Base-by-base conservation (phyloP, 225 moss, liverwort and hornwort species). In the Antitrichia curtipendula region DNA sequence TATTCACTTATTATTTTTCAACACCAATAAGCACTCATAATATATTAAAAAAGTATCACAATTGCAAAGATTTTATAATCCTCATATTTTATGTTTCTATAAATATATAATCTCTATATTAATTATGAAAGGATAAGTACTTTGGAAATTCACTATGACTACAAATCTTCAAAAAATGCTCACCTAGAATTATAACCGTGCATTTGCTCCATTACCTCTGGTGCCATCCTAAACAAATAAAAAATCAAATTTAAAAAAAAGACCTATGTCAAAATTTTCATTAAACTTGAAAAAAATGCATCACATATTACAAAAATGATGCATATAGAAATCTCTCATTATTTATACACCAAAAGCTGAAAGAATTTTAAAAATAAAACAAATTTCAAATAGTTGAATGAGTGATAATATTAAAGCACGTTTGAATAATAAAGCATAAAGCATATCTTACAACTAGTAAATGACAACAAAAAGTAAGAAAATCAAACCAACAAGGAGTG, bases 401-500 rank as follows among this genome's bases (percentile, higher is more conserved):
- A 32, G 1, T 7, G 7, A 19, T 73, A 19, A 4, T 49, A 49
- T 32, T 31, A 19, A 11, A 3, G 31, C 47, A 7, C 29, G 6
- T 72, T 47, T 73, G 47, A 18, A 73, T 18, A 31, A 31, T 49
- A 49, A 49, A 49, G 4, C 19, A 19, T 16, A 18, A 73, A 31
- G 0, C 4, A 20, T 49, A 11, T 74, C 1, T 74, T 74, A 31
- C 7, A 31, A 31, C 7, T 47, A 49, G 12, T 20, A 49, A 1
- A 74, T 31, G 49, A 20, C 7, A 49, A 32, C 32, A 0, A 8
- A 74, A 74, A 74, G 74, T 49, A 74, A 74, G 31, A 49, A 74
- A 49, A 20, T 49, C 49, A 74, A 49, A 93, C 96, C 96, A 98
- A 83, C 96, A 98, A 16, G 94, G 98, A 22, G 96, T 98, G 82